Evolutionary conservation across 441 rosid genomes (phyloP).

Genomic region (Populus trichocarpa): DNA sequence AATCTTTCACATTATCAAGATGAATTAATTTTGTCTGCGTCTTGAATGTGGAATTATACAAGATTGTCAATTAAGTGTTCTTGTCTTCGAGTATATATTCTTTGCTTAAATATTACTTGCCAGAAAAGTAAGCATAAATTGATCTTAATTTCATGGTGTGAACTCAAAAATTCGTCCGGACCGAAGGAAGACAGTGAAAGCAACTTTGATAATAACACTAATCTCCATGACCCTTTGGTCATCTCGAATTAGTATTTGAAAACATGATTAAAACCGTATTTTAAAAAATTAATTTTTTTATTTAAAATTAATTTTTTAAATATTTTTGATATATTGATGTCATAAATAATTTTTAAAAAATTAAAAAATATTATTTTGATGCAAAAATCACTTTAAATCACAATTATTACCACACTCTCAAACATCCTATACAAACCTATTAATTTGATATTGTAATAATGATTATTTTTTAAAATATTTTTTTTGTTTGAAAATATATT

Average conservation of each 20-base stretch:
- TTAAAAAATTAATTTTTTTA: too few species aligned
- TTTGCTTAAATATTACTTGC: not conserved
- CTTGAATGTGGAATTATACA: not conserved
- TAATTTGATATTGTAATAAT: too few species aligned
- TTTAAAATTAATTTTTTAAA: too few species aligned
- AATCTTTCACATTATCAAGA: not conserved
- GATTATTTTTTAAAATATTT: too few species aligned
- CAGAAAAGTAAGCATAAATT: not conserved
- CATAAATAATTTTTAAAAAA: too few species aligned
- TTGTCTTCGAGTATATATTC: not conserved
- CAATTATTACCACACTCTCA: rapidly evolving
- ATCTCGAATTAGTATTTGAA: too few species aligned
- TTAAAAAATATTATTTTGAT: too few species aligned
- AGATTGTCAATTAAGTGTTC: not conserved
- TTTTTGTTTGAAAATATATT: too few species aligned
- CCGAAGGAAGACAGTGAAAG: not conserved
- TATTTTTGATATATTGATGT: too few species aligned
- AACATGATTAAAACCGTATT: too few species aligned
- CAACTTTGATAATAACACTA: not conserved
- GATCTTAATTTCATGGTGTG: not conserved
- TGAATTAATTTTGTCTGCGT: not conserved
- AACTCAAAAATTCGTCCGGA: not conserved
- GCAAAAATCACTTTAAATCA: too few species aligned
- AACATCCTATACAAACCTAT: rapidly evolving
- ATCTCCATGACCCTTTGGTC: too few species aligned